Evolutionary conservation across 805 yeast species (phyloP).

Genomic region (Vanderwaltozyma yarrowii): DNA sequence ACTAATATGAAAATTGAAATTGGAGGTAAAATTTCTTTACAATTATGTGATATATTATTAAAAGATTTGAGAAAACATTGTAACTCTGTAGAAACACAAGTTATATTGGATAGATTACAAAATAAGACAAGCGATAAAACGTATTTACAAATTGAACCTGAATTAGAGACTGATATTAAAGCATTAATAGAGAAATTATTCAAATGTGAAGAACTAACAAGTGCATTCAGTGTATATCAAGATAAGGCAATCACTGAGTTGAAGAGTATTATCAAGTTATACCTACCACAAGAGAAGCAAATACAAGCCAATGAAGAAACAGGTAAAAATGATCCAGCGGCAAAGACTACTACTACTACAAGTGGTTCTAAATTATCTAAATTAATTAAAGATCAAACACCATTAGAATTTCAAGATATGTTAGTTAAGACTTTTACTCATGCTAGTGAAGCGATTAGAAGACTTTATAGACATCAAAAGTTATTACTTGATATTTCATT

Average conservation of each 20-base stretch:
- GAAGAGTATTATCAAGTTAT: slow-evolving; percentile 56
- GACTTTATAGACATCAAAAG: slow-evolving; percentile 73
- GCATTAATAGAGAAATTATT: slow-evolving; percentile 45
- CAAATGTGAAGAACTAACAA: slow-evolving; percentile 48
- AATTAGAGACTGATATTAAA: slow-evolving; percentile 35
- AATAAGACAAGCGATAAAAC: slow-evolving; percentile 26
- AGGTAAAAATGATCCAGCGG: no score
- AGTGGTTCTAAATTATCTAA: slow-evolving; percentile 34
- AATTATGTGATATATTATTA: slow-evolving; percentile 46
- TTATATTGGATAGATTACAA: slow-evolving; percentile 40
- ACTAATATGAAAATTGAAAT: slow-evolving; percentile 49
- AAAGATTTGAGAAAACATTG: slow-evolving; percentile 54
- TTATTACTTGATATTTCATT: slow-evolving; percentile 62
- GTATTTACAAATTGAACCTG: slow-evolving; percentile 32
- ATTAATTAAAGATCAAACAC: slow-evolving; percentile 53
- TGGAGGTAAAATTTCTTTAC: slow-evolving; percentile 54
- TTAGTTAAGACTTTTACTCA: slow-evolving; percentile 48
- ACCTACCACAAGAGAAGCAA: slow-evolving; percentile 44
- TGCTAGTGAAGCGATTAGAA: slow-evolving; percentile 60
- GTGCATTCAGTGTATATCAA: slow-evolving; percentile 56
- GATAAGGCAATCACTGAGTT: slow-evolving; percentile 61
- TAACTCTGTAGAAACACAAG: slow-evolving; percentile 36
- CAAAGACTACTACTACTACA: no score
- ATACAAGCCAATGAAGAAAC: not conserved
- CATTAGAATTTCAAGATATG: slow-evolving; percentile 69